A percentile compares a stretch with the other conserved stretches of the same genome.
Conservation (phyloP, 495 filamentous ascomycete species). For the Penicillium dipodomyicola region DNA sequence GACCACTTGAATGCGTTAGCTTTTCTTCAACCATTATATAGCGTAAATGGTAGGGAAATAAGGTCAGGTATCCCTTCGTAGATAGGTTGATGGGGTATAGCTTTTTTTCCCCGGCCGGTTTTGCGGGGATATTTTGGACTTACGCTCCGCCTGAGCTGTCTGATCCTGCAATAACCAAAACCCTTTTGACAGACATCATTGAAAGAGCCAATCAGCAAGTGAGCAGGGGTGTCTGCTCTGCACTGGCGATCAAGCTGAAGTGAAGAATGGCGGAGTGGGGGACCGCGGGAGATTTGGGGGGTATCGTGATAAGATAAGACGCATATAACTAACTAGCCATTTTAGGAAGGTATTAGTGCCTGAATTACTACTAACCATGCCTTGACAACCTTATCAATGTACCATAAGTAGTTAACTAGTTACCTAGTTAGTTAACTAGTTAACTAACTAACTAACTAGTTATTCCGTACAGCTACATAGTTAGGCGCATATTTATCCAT, state of each 20-base stretch:
- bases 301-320: conserved; percentile 20
- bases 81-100: not conserved
- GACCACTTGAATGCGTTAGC: conserved; percentile 57
- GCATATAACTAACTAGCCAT: too few species aligned
- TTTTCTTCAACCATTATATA: not conserved
- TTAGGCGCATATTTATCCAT: too few species aligned
- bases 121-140: conserved; percentile 30
- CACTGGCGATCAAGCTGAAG: not conserved
- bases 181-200: conserved; percentile 48
- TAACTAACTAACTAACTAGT: too few species aligned
- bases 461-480: too few species aligned
- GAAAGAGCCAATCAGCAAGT: conserved; percentile 15
- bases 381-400: too few species aligned
- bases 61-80: not conserved
- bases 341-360: too few species aligned
- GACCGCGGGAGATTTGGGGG: not conserved
- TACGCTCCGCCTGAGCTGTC: conserved; percentile 88
- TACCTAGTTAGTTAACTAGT: too few species aligned
- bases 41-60: not conserved
- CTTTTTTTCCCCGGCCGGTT: not conserved
- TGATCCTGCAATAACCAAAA: conserved; percentile 81
- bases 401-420: too few species aligned
- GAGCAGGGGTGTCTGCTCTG: not conserved
- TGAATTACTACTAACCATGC: too few species aligned
- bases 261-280: conserved; percentile 11